Base-by-base conservation (phyloP, 2,329 filamentous ascomycete genomes). In the Alternaria incomplexa region DNA sequence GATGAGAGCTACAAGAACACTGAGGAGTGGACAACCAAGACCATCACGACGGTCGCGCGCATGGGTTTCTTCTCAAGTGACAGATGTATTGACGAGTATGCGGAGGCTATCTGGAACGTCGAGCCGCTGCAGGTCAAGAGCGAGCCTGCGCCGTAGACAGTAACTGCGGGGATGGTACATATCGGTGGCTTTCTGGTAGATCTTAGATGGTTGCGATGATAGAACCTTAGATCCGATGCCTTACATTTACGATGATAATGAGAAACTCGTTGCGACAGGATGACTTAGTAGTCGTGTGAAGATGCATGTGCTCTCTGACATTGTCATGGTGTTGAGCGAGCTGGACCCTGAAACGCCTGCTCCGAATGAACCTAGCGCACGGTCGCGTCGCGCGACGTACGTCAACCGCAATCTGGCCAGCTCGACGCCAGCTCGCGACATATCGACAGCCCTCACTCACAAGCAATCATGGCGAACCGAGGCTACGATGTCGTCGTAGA, bases 51-150 rank as follows among this genome's bases (percentile, higher is more conserved):
- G 62, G 96, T 99, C 17, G 87, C 93, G 7, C 86, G 94, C 44
- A 99, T 99, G 96, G 96, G 95, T 40, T 98, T 98, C 88, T 98
- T 98, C 85, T 94, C 90, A 71, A 95, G 91, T 67, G 95, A 98
- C 80, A 88, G 95, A 43, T 97, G 95, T 82, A 97, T 98, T 80
- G 93, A 95, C 74, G 94, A 97, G 85, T 99, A 99, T 82, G 96
- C 96, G 0, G 95, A 99, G 80, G 90, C 87, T 67, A 97, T 99
- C 79, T 99, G 96, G 96, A 98, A 98, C 77, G 85, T 97, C 43
- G 95, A 98, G 84, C 94, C 95, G 26, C 80, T 96, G 58, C 81
- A 81, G 32, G 83, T 84, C 22, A 79, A 81, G 69, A 64, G 64
- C 13, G 67, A 74, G 54, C 66, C 69, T 60, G 67, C 64, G 46